Evolutionary conservation across 306 rosid genomes (phyloP), one percentile per base, ranked within the genome.

Genomic region (Senna siamea): DNA sequence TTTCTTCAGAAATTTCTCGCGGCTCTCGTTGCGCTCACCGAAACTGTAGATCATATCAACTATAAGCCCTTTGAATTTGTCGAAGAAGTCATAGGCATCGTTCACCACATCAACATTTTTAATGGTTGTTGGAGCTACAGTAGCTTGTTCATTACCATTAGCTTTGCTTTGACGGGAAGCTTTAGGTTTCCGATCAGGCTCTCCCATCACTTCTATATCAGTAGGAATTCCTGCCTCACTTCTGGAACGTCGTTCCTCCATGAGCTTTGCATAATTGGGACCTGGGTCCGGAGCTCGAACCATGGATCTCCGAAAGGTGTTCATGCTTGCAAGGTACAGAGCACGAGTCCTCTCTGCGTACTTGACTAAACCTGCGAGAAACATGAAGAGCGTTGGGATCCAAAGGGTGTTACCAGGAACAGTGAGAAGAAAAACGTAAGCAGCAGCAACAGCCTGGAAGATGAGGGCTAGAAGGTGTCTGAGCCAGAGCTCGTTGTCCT

Each of bases 1-100:
- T 66, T 15, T 34, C 0, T 7, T 0, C 0, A 2, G 38, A 38
- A 85, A 87, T 56, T 72, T 65, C 0, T 5, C 30, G 10, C 82
- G 84, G 74, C 85, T 85, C 1, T 72, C 79, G 3, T 9, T 38
- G 1, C 84, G 75, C 17, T 80, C 82, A 6, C 14, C 62, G 26
- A 69, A 64, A 66, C 84, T 82, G 50, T 80, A 80, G 41, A 80
- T 78, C 66, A 78, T 70, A 66, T 84, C 92, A 3, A 82, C 88
- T 4, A 85, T 77, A 1, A 85, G 77, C 7, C 87, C 86, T 68
- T 56, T 76, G 78, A 71, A 85, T 26, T 18, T 76, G 3, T 73
- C 4, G 15, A 75, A 87, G 63, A 75, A 82, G 20, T 14, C 61
- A 61, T 52, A 61, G 1, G 87, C 89, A 26, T 56, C 60, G 9